Evolutionary conservation across 177 flowering plant species (phyloP), one percentile per base, ranked within the genome.

Genomic region (Vitis hybrid): DNA sequence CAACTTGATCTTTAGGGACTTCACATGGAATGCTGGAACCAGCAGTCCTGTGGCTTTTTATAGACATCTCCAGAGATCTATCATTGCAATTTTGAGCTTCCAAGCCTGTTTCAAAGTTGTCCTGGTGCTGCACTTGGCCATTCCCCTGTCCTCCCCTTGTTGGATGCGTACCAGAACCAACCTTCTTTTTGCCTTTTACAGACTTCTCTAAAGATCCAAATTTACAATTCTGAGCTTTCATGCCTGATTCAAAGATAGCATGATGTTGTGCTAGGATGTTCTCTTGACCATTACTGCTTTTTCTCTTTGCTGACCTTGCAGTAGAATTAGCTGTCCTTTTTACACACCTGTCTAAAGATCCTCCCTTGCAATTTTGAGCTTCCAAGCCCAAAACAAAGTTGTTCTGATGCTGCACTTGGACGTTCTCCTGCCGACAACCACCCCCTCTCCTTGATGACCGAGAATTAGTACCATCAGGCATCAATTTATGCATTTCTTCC

Each of bases 401-500:
- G 9, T 34, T 72, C 49, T 64, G 72, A 59, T 62, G 63, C 56
- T 32, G 65, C 51, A 8, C 66, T 63, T 51, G 70, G 26, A 60
- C 48, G 2, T 60, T 50, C 12, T 50, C 72, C 67, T 66, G 23
- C 64, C 55, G 7, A 26, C 15, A 2, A 68, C 52, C 32, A 50
- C 54, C 57, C 30, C 74, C 67, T 68, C 62, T 78, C 70, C 67
- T 71, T 5, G 55, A 62, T 19, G 74, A 30, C 39, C n/a, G 17
- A 14, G 54, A 9, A 34, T 60, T 32, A 51, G 59, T 2, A 61
- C 66, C 73, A 66, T 70, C 72, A n/a, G 57, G 68, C 55, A 64
- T 69, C 71, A 82, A 34, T 70, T 79, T 73, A 5, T 26, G 62
- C 80, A 86, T 56, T 64, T 84, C 85, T 8, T 83, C 73, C 65